Base-by-base conservation (phyloP, 1,284 basidiomycete genomes). In the Austroboletus rostrupii region DNA sequence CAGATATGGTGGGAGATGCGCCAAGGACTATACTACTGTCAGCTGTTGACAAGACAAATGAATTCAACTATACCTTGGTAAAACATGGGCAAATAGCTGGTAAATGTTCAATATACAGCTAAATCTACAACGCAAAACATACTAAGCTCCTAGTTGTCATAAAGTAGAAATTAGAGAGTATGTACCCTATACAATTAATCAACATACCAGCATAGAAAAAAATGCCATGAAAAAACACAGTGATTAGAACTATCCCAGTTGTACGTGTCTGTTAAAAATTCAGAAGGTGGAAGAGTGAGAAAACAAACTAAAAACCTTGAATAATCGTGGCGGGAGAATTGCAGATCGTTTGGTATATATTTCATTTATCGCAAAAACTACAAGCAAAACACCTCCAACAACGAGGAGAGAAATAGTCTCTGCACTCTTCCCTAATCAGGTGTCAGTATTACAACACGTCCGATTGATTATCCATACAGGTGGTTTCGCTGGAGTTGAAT, bases 261-360 rank as follows among this genome's bases (percentile, higher is more conserved):
- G 77, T 80, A 11, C 77, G 65, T 1, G 73, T 78, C 54, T 67
- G 31, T 12, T 2, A 13, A 21, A 28, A 26, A 6, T 40, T 66
- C 21, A 53, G 41, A 9, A 36, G 16, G 6, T n/a, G 10, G 17
- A 35, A 12, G 36, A 50, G 49, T 21, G 19, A 5, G 17, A 20
- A 37, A 8, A 17, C 17, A 19, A 23, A 23, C 1, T 26, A 52
- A 54, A 29, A 57, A 40, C 63, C 54, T 66, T 67, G 61, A 79
- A 77, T n/a, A 80, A 48, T 8, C 77, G 66, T 8, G 75, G 71
- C 1, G 79, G 75, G 14, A 84, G 72, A 52, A 85, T 77, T 0
- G 81, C 75, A 20, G 70, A 71, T 12, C 75, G 72, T 50, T 71
- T 75, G 0, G 80, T 82, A 31, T 61, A 63, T 11, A 75, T 47